Evolutionary conservation across 2,329 filamentous ascomycete genomes (phyloP).

Genomic region (Pseudogymnoascus sp.): DNA sequence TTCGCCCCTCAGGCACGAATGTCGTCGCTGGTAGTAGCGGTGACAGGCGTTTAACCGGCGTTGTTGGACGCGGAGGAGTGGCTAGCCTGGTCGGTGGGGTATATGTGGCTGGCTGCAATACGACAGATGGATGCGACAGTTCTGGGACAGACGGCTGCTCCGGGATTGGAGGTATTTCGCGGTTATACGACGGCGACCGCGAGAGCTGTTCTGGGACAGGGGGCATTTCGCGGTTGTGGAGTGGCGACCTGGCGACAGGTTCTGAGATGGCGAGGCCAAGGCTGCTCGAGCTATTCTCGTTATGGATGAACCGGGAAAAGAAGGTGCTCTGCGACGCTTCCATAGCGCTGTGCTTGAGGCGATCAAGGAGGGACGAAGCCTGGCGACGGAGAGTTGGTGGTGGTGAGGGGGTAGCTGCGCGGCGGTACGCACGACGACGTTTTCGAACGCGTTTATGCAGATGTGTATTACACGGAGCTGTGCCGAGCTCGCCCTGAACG

Average conservation of each 20-base stretch:
- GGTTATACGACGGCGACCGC: not conserved
- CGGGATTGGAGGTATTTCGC: not conserved
- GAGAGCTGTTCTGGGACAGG: not conserved
- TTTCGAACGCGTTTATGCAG: slow-evolving; percentile 4
- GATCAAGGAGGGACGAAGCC: not conserved
- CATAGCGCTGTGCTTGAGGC: not conserved
- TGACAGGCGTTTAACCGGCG: not conserved
- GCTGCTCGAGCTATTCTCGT: not conserved
- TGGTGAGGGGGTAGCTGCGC: not conserved
- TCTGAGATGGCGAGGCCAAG: not conserved
- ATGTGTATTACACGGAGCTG: not conserved
- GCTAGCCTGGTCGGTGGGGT: not conserved
- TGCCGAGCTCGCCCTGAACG: not conserved
- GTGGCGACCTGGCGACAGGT: not conserved
- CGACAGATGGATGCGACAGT: not conserved
- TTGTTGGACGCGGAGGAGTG: not conserved
- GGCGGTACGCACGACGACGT: not conserved
- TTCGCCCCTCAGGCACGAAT: not conserved
- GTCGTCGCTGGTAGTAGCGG: not conserved
- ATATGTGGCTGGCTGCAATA: not conserved
- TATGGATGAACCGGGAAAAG: not conserved
- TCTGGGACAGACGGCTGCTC: not conserved
- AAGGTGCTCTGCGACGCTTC: slow-evolving; percentile 8
- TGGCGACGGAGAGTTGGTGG: not conserved
- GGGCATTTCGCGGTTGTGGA: not conserved